Conservation (phyloP, 192 early-diverging fungal genomes). For the Oehlia diaphana region DNA sequence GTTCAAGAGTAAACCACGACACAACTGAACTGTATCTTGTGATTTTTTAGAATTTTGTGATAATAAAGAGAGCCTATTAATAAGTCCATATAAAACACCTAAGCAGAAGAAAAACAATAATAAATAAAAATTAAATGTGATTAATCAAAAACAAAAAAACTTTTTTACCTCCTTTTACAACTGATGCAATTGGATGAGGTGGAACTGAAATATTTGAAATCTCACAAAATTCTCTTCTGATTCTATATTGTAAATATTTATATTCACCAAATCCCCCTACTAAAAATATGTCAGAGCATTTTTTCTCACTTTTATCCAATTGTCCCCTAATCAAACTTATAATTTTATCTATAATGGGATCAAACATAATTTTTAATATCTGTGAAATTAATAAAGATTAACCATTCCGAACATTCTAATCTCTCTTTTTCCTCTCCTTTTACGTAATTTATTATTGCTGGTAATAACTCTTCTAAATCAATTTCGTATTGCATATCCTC, state of each 20-base stretch:
- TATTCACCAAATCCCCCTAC: slow-evolving; percentile 37
- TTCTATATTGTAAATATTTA: slow-evolving; percentile 49
- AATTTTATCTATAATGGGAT: slow-evolving; percentile 12
- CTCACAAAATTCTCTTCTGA: slow-evolving; percentile 46
- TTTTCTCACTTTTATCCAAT: slow-evolving; percentile 18
- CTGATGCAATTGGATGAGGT: slow-evolving; percentile 39
- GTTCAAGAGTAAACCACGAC: too few relatives aligned
- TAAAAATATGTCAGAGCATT: slow-evolving; percentile 44
- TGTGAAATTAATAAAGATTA: background rate
- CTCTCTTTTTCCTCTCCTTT: background rate
- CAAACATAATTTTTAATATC: slow-evolving; percentile 13
- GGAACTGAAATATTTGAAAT: slow-evolving; percentile 47
- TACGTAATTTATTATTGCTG: slow-evolving; percentile 6
- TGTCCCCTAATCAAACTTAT: slow-evolving; percentile 34
- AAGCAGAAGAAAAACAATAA: too few relatives aligned
- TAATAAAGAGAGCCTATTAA: too few relatives aligned
- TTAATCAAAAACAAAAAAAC: too few relatives aligned
- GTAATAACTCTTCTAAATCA: background rate
- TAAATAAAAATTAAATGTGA: too few relatives aligned
- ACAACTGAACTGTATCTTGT: too few relatives aligned
- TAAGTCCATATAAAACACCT: too few relatives aligned
- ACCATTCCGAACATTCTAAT: background rate
- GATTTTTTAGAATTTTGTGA: too few relatives aligned
- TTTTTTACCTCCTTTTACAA: slow-evolving; percentile 44
- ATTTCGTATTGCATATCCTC: too few relatives aligned